Conservation (phyloP, 805 yeast species). For the Limtongia smithiae region DNA sequence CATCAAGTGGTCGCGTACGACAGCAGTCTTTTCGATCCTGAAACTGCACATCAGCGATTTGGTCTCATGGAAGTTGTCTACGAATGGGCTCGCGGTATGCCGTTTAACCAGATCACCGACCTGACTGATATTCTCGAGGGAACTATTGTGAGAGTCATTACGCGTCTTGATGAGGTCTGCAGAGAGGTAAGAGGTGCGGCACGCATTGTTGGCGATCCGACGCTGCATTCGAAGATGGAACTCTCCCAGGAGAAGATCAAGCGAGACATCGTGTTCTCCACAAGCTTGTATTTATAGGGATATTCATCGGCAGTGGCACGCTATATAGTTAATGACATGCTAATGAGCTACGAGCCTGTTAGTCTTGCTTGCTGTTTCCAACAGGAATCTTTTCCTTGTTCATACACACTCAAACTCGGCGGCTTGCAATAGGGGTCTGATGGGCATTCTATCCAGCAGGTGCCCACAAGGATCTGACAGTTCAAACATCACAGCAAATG, state of each 20-base stretch:
- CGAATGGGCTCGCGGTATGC: constrained; percentile 96
- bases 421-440: too few species aligned
- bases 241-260: constrained; percentile 92
- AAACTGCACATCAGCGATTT: constrained; percentile 56
- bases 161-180: constrained; percentile 90
- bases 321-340: too few species aligned
- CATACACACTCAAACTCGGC: too few species aligned
- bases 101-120: constrained; percentile 87
- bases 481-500: too few species aligned
- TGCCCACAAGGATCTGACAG: too few species aligned
- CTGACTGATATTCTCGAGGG: constrained; percentile 92
- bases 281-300: constrained; percentile 83
- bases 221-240: constrained; percentile 82
- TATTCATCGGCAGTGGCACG: too few species aligned
- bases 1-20: constrained; percentile 70
- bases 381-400: too few species aligned
- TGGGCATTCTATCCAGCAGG: too few species aligned
- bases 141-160: constrained; percentile 91
- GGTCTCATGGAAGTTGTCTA: constrained; percentile 90
- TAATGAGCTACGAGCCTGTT: too few species aligned
- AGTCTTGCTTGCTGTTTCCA: too few species aligned
- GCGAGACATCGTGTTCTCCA: constrained; percentile 96
- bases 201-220: constrained; percentile 87
- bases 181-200: constrained; percentile 93
- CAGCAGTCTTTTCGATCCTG: constrained; percentile 72